Percentiles rank a stretch among this genome's conserved stretches.
Evolutionary conservation across 306 rosid genomes (phyloP).

Genomic region (Ormosia semicastrata): DNA sequence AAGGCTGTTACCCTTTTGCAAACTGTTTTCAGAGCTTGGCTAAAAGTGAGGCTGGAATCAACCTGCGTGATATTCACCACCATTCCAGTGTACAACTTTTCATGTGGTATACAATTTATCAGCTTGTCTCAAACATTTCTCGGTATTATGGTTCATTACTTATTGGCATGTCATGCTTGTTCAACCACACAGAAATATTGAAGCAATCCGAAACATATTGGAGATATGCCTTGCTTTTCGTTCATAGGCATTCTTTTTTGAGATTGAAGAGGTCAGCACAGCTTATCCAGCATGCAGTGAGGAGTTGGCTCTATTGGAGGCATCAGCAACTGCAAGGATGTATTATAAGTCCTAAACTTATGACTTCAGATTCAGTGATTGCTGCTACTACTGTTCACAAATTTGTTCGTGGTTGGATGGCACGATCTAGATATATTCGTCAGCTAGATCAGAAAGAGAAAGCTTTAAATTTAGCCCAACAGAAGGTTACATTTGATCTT

Average conservation of each 20-base stretch:
- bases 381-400: slow-evolving; percentile 59
- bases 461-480: slow-evolving; percentile 21
- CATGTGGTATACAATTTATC: slow-evolving; percentile 43
- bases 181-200: slow-evolving; percentile 41
- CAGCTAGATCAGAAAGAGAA: slow-evolving; percentile 36
- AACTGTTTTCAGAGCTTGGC: slow-evolving; percentile 67
- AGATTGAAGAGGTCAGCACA: slow-evolving; percentile 46
- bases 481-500: slow-evolving; percentile 33
- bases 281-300: slow-evolving; percentile 53
- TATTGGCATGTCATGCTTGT: slow-evolving; percentile 25
- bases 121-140: slow-evolving; percentile 3
- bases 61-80: slow-evolving; percentile 24
- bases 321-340: slow-evolving; percentile 27
- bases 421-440: slow-evolving; percentile 36
- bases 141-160: slow-evolving; percentile 15
- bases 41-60: slow-evolving; percentile 44
- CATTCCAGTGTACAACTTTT: slow-evolving; percentile 22
- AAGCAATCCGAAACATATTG: slow-evolving; percentile 36
- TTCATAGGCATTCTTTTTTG: slow-evolving; percentile 45
- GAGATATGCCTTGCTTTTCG: slow-evolving; percentile 42
- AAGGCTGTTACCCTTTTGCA: slow-evolving; percentile 55
- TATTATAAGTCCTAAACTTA: slow-evolving; percentile 12
- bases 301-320: slow-evolving; percentile 58
- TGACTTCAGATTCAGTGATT: slow-evolving; percentile 20
- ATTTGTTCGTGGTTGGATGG: slow-evolving; percentile 55